A percentile compares a stretch with the other conserved stretches of the same genome.
These are phyloP conservation scores for Diaporthe humulicola DNA, from an alignment of 2,329 filamentous ascomycete genomes.

Conservation along the genomic window DNA sequence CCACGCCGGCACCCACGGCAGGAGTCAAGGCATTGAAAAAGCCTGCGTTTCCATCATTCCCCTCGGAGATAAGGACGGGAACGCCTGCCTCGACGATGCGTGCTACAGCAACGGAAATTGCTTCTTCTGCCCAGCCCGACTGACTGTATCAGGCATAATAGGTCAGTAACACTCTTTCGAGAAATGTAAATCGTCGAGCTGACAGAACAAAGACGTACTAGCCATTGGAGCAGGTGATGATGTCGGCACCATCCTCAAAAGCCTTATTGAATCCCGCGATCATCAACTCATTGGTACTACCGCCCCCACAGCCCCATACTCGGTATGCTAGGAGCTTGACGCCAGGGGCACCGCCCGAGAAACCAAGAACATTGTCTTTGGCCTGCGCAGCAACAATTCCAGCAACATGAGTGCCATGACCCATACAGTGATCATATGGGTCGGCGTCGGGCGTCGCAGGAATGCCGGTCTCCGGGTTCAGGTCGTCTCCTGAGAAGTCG, in stretches of 20 bases:
- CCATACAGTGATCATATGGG: slow-evolving; percentile 48
- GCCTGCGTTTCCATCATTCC: neutral
- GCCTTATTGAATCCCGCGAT: slow-evolving; percentile 25
- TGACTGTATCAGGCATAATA: neutral
- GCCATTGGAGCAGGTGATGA: slow-evolving; percentile 18
- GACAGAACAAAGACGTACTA: neutral
- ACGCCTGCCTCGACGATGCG: slow-evolving; percentile 16
- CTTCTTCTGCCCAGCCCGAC: slow-evolving; percentile 8
- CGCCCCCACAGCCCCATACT: slow-evolving; percentile 43
- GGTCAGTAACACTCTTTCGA: neutral
- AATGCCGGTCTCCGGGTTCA: slow-evolving; percentile 45
- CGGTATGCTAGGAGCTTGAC: slow-evolving; percentile 51
- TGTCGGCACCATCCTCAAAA: slow-evolving; percentile 16
- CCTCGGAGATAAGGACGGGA: slow-evolving; percentile 1
- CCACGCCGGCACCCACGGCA: neutral
- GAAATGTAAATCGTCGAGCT: neutral
- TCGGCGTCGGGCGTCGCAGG: slow-evolving; percentile 47
- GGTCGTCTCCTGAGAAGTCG: slow-evolving; percentile 52
- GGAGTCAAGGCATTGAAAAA: neutral
- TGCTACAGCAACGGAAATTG: neutral
- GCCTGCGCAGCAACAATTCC: slow-evolving; percentile 15
- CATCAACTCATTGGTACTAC: slow-evolving; percentile 26
- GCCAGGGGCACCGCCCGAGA: slow-evolving; percentile 51
- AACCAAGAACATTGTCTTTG: neutral
- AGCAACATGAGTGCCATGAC: slow-evolving; percentile 48